phyloP scores from a whole-genome alignment of 495 filamentous ascomycete species.

The Xylaria grammica region DNA sequence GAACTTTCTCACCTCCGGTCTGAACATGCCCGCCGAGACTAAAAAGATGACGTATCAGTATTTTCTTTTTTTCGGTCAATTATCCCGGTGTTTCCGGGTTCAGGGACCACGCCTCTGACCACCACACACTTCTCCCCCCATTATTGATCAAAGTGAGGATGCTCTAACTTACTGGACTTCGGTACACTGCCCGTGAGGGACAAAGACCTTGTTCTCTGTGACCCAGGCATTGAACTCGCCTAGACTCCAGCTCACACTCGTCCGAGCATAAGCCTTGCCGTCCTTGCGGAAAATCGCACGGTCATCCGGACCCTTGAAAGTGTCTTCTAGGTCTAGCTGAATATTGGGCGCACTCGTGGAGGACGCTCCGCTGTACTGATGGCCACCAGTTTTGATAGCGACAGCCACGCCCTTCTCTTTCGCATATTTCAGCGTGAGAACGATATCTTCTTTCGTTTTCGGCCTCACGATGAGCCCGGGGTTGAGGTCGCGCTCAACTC shows the following conservation, averaged over 20 bases:
- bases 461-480: slow-evolving; percentile 43
- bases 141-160: not conserved
- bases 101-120: too few species aligned
- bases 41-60: not conserved
- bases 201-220: slow-evolving; percentile 41
- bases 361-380: slow-evolving; percentile 48
- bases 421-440: slow-evolving; percentile 39
- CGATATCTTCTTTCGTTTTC: slow-evolving; percentile 44
- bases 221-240: slow-evolving; percentile 44
- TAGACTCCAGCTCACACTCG: slow-evolving; percentile 47
- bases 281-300: slow-evolving; percentile 35
- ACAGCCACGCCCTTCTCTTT: slow-evolving; percentile 42
- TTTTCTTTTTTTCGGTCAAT: not conserved
- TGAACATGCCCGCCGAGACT: slow-evolving; percentile 49
- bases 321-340: slow-evolving; percentile 41
- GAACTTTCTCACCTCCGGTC: slow-evolving; percentile 39
- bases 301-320: slow-evolving; percentile 37
- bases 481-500: slow-evolving; percentile 39
- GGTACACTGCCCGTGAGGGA: slow-evolving; percentile 50
- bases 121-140: too few species aligned
- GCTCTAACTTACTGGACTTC: slow-evolving; percentile 36
- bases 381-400: slow-evolving; percentile 46
- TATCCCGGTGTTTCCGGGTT: not conserved
- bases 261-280: slow-evolving; percentile 39
- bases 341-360: slow-evolving; percentile 45